Evolutionary conservation across 1,139 yeast genomes (phyloP).

Genomic region (Hansenula lynferdii): DNA sequence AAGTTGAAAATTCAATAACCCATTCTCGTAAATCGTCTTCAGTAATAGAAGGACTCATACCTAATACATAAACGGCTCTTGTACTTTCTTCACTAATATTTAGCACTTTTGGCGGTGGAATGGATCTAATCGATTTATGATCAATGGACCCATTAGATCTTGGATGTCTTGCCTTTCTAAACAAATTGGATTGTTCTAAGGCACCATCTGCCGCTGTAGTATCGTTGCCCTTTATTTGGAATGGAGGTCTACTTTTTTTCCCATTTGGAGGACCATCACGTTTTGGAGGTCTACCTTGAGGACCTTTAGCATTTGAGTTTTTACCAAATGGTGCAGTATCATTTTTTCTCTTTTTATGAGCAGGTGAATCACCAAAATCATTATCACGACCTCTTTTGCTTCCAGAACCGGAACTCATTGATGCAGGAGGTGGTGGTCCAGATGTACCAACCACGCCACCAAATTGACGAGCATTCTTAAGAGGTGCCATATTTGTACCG

Average conservation of each 20-base stretch:
- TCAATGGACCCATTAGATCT: neutral
- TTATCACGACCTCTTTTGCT: conserved; percentile 11
- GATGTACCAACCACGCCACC: conserved; percentile 2
- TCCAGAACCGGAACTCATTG: too few species aligned
- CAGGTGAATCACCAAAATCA: neutral
- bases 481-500: conserved; percentile 13
- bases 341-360: conserved; percentile 2
- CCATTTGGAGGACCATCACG: too few species aligned
- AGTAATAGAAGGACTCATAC: conserved; percentile 9
- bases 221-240: too few species aligned
- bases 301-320: too few species aligned
- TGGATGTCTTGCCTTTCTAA: neutral
- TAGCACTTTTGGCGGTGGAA: conserved; percentile 5
- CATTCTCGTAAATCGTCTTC: conserved; percentile 12
- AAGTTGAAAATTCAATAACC: conserved; percentile 4
- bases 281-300: too few species aligned
- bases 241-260: too few species aligned
- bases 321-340: too few species aligned
- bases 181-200: neutral
- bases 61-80: conserved; percentile 12
- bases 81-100: conserved; percentile 12
- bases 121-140: neutral
- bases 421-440: conserved; percentile 2
- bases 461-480: conserved; percentile 9
- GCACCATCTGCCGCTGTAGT: neutral